A percentile compares a stretch with the other conserved stretches of the same genome.
Evolutionary conservation across 345 rosid genomes (phyloP).

Genomic region (Corchorus olitorius): DNA sequence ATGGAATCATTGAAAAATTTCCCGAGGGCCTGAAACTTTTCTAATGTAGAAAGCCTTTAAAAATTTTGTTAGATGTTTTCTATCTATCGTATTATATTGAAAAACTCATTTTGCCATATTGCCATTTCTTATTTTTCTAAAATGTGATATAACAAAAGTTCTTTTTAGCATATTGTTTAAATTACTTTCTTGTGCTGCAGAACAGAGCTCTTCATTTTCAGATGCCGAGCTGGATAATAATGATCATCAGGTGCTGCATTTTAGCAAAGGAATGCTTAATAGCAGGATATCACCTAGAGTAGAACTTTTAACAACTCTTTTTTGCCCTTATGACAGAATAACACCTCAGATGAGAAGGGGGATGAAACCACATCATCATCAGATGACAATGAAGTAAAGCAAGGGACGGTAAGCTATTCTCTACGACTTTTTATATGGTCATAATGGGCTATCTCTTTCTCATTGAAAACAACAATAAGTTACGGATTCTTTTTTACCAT

Average conservation of each 20-base stretch:
- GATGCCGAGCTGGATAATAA: slow-evolving; percentile 51
- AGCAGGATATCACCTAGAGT: slow-evolving; percentile 21
- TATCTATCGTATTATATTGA: not conserved
- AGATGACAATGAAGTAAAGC: slow-evolving; percentile 39
- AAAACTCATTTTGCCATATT: slow-evolving; percentile 4
- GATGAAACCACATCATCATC: slow-evolving; percentile 27
- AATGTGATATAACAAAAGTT: not conserved
- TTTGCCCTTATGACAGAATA: slow-evolving; percentile 31
- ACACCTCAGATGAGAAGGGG: slow-evolving; percentile 31
- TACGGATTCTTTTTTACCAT: slow-evolving; percentile 15
- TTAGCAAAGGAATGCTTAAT: slow-evolving; percentile 1
- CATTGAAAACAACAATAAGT: not conserved
- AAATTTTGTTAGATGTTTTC: not conserved
- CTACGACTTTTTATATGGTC: not conserved
- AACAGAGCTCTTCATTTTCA: slow-evolving; percentile 42
- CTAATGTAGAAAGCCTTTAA: not conserved
- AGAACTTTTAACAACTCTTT: slow-evolving; percentile 14
- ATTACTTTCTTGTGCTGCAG: slow-evolving; percentile 45
- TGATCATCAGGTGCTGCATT: slow-evolving; percentile 52
- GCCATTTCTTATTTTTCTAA: not conserved
- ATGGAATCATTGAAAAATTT: not conserved
- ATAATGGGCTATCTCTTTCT: not conserved
- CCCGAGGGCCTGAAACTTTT: not conserved
- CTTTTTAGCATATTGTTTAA: not conserved
- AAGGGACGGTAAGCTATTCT: slow-evolving; percentile 55